A percentile compares a stretch with the other conserved stretches of the same genome.
Conservation (phyloP, 2,329 filamentous ascomycete genomes). For the Pestalotiopsis sp. region DNA sequence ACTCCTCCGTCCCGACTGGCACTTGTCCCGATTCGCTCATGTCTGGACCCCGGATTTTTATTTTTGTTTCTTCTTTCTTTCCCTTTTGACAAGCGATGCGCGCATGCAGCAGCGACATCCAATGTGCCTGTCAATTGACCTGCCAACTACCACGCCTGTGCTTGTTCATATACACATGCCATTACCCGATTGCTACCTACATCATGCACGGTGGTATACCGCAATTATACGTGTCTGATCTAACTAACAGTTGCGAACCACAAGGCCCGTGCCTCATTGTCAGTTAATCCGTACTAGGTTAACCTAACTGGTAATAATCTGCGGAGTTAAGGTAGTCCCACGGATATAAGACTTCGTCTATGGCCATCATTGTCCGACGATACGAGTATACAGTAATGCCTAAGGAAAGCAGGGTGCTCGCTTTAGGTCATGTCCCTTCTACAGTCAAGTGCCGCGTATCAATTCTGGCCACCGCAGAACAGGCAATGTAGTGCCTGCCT, state of each 20-base stretch:
- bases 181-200: neutral
- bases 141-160: neutral
- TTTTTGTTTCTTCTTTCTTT: neutral
- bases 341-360: too few relatives aligned
- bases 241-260: neutral
- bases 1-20: constrained; percentile 7
- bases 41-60: neutral
- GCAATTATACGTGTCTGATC: neutral
- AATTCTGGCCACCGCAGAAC: too few relatives aligned
- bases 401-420: too few relatives aligned
- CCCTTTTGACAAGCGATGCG: too few relatives aligned
- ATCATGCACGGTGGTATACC: neutral
- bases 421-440: too few relatives aligned
- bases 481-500: too few relatives aligned
- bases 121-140: neutral
- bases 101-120: neutral
- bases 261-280: neutral
- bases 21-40: constrained; percentile 1
- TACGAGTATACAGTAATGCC: too few relatives aligned
- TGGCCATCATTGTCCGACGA: too few relatives aligned
- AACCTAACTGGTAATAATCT: too few relatives aligned
- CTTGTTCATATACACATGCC: neutral
- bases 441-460: too few relatives aligned
- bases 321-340: too few relatives aligned
- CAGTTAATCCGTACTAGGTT: neutral